Evolutionary conservation across 2,329 filamentous ascomycete genomes (phyloP).

Genomic region (Arthrobotrys sinensis): DNA sequence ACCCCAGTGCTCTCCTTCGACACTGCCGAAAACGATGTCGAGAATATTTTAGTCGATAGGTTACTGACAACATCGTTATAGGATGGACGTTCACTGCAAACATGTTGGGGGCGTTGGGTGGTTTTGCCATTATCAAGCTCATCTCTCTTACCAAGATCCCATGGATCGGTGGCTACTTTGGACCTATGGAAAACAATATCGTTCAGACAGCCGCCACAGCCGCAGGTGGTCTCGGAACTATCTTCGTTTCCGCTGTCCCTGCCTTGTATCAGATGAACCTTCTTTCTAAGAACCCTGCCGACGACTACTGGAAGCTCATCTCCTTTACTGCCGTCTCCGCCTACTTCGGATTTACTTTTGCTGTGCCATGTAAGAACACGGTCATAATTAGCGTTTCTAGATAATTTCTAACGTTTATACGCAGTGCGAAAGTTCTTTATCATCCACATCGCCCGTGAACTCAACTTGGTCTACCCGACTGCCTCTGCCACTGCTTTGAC

Average conservation of each 20-base stretch:
- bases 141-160: slow-evolving; percentile 72
- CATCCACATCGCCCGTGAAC: slow-evolving; percentile 75
- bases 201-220: slow-evolving; percentile 75
- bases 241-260: slow-evolving; percentile 75
- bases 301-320: slow-evolving; percentile 74
- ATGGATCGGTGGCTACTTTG: slow-evolving; percentile 72
- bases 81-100: slow-evolving; percentile 70
- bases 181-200: slow-evolving; percentile 76
- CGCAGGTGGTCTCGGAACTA: slow-evolving; percentile 73
- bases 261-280: slow-evolving; percentile 74
- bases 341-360: slow-evolving; percentile 77
- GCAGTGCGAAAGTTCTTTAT: slow-evolving; percentile 77
- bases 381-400: slow-evolving; percentile 22
- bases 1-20: neutral
- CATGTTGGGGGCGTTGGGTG: slow-evolving; percentile 72
- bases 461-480: slow-evolving; percentile 75
- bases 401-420: slow-evolving; percentile 43
- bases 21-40: neutral
- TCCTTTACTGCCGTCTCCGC: slow-evolving; percentile 76
- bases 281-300: slow-evolving; percentile 70
- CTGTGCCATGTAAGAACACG: slow-evolving; percentile 70
- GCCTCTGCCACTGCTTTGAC: slow-evolving; percentile 75
- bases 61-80: neutral
- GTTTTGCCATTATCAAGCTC: slow-evolving; percentile 74
- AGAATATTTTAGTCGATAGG: neutral